Evolutionary conservation across 208 protist genomes (phyloP).

Genomic region (Acanthamoeba sp.): DNA sequence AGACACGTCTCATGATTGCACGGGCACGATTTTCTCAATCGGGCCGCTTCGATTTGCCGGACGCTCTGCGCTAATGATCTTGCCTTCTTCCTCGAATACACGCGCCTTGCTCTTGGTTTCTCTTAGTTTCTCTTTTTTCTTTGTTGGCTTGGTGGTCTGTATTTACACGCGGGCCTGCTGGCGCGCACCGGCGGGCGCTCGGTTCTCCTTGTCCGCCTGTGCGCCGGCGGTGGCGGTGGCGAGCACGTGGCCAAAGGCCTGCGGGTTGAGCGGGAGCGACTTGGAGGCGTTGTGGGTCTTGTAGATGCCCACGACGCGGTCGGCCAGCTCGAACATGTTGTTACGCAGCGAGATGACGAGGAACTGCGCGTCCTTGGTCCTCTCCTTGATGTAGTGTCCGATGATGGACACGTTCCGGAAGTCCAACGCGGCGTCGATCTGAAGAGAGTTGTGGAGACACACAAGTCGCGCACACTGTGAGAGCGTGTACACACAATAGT

Average conservation of each 20-base stretch:
- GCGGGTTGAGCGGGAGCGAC: constrained; percentile 97
- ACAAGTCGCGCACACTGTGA: no score
- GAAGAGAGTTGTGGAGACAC: background rate
- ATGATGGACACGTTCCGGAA: constrained; percentile 99
- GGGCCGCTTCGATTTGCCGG: no score
- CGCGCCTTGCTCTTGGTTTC: no score
- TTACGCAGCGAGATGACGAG: constrained; percentile 99
- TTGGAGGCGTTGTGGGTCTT: constrained; percentile 99
- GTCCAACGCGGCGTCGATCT: constrained; percentile 99
- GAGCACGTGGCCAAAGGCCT: background rate
- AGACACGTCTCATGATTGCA: no score
- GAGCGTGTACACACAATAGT: background rate
- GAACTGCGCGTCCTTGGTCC: constrained; percentile 99
- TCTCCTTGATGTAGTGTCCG: constrained; percentile 98
- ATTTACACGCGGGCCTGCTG: background rate
- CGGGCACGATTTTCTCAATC: no score
- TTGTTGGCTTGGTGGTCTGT: background rate
- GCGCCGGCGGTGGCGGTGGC: background rate
- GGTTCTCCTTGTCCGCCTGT: constrained; percentile 15
- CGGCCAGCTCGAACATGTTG: constrained; percentile 98
- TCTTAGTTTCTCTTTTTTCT: no score
- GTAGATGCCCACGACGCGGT: constrained; percentile 99
- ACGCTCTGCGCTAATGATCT: no score
- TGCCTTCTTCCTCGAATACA: no score
- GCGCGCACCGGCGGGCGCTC: background rate